Evolutionary conservation across 129 eudicot genomes (phyloP).

Genomic region (Tanacetum coccineum): DNA sequence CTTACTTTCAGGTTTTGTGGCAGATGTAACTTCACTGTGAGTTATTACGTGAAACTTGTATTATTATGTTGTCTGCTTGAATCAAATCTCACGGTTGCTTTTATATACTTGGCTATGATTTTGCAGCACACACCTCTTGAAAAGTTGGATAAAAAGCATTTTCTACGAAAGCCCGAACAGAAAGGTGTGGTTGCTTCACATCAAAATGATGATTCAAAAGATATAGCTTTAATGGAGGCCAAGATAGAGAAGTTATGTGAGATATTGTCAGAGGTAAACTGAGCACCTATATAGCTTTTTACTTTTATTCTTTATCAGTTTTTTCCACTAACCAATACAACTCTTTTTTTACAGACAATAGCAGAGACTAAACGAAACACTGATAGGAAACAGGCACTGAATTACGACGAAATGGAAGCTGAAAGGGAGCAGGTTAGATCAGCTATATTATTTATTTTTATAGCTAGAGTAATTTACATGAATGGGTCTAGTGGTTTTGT

Average conservation of each 20-base stretch:
- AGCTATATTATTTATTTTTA: neutral
- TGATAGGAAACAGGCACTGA: slow-evolving; percentile 92
- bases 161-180: slow-evolving; percentile 49
- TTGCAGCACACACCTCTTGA: slow-evolving; percentile 89
- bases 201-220: slow-evolving; percentile 56
- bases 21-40: slow-evolving; percentile 28
- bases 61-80: neutral
- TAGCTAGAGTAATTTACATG: neutral
- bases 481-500: neutral
- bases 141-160: slow-evolving; percentile 77
- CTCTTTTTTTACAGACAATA: slow-evolving; percentile 59
- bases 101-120: neutral
- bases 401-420: slow-evolving; percentile 73
- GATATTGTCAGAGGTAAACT: slow-evolving; percentile 60
- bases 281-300: neutral
- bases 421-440: slow-evolving; percentile 71
- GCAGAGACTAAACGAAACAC: slow-evolving; percentile 72
- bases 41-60: slow-evolving; percentile 23
- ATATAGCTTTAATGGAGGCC: slow-evolving; percentile 76
- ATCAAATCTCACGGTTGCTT: slow-evolving; percentile 3
- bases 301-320: neutral
- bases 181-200: slow-evolving; percentile 52
- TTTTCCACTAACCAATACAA: neutral
- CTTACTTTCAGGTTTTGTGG: slow-evolving; percentile 33
- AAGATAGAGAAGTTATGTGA: slow-evolving; percentile 82